phyloP scores from a whole-genome alignment of 2,329 filamentous ascomycete species.

The Verticillium dahliae region DNA sequence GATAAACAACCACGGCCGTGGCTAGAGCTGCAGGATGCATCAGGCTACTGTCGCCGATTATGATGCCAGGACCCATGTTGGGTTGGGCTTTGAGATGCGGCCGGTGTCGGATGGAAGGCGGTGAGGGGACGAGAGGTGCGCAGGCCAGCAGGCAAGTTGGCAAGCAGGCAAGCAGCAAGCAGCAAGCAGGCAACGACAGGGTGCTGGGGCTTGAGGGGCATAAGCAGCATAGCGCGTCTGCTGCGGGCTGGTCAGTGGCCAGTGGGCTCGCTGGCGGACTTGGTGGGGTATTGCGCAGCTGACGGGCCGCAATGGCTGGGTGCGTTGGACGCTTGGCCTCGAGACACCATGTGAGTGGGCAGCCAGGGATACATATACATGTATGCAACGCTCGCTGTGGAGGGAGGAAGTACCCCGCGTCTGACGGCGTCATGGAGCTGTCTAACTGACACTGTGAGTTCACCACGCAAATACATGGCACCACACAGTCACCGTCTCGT shows the following conservation, averaged over 20 bases:
- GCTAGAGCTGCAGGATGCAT: background rate
- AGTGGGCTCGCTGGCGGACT: background rate
- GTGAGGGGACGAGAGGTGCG: background rate
- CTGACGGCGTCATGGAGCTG: background rate
- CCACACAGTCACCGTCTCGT: background rate
- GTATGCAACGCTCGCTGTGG: background rate
- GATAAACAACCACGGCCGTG: background rate
- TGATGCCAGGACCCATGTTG: background rate
- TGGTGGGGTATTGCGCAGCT: background rate
- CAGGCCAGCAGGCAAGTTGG: too few species aligned
- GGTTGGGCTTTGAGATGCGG: background rate
- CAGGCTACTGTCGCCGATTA: background rate
- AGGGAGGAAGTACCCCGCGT: background rate
- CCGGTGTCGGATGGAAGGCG: background rate
- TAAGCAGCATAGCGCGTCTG: too few species aligned
- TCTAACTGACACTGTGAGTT: background rate
- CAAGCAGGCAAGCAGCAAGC: too few species aligned
- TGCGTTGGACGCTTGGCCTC: background rate
- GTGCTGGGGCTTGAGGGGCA: too few species aligned
- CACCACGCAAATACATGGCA: rapidly evolving
- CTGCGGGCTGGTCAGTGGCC: too few species aligned
- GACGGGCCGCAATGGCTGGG: background rate
- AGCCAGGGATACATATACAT: background rate
- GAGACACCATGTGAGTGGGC: background rate
- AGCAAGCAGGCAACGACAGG: too few species aligned